These are phyloP conservation scores for Sisymbrium altissimum DNA, from an alignment of 345 rosid genomes.

Conservation along the genomic window DNA sequence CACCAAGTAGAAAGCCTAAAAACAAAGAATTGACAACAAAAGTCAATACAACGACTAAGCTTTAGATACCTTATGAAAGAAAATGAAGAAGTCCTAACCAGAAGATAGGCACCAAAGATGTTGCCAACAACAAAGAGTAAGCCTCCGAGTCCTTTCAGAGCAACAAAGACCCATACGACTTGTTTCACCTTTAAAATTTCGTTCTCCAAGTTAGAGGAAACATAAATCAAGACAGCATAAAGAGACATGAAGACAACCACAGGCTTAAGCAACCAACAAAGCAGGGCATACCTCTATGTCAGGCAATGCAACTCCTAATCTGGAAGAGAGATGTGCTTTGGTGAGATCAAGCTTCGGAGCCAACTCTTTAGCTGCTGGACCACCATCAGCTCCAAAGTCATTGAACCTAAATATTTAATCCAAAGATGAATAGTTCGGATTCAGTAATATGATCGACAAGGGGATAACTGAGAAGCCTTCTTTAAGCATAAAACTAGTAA, in stretches of 20 bases:
- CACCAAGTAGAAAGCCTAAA: conserved; percentile 60
- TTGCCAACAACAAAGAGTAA: conserved; percentile 71
- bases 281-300: conserved; percentile 55
- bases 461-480: background rate
- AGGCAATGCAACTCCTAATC: conserved; percentile 45
- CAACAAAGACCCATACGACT: conserved; percentile 40
- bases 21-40: conserved; percentile 10
- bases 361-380: conserved; percentile 78
- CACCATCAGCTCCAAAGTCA: conserved; percentile 83
- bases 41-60: background rate
- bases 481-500: background rate
- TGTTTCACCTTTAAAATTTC: conserved; percentile 48
- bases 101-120: conserved; percentile 65
- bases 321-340: conserved; percentile 50
- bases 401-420: conserved; percentile 24
- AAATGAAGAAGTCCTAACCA: conserved; percentile 46
- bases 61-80: background rate
- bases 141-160: conserved; percentile 75
- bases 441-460: background rate
- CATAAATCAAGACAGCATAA: background rate
- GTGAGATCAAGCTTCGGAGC: conserved; percentile 56
- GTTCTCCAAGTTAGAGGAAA: conserved; percentile 12
- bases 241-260: conserved; percentile 3
- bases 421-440: background rate
- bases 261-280: background rate